Evolutionary conservation across 306 rosid species (phyloP), one percentile per base, ranked within the genome.

Genomic region (Sindora glabra): DNA sequence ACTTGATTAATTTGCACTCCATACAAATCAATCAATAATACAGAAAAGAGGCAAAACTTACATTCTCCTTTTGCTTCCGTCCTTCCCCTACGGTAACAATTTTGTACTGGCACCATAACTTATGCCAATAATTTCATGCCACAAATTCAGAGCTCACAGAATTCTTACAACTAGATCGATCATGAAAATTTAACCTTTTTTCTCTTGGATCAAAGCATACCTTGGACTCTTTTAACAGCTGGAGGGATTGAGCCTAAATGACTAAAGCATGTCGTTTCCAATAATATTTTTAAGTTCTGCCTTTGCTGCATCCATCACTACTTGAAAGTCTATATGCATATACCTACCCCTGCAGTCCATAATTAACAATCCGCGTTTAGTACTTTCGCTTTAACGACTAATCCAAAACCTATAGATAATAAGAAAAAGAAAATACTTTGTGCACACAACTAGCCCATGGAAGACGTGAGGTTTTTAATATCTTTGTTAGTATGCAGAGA

Each of bases 321-420:
- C 79, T 33, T 68, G 80, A 70, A 88, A 92, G 62, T 83, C 83
- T 17, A 75, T 24, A 33, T 73, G 45, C n/a, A 62, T 80, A 72
- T 88, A 92, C 82, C 98, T 81, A 70, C 95, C 98, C 98, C 98
- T 92, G 88, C 41, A 68, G 52, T 49, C 56, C 59, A 80, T 62
- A 76, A 66, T 64, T 53, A 21, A 54, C 61, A 54, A 52, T 61
- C 73, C 59, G 73, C 33, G 51, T 67, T 68, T 38, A 71, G 44
- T 64, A 61, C 17, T 26, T 60, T 49, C n/a, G n/a, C n/a, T n/a
- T n/a, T 11, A 19, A 15, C 24, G 22, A 62, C 34, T 77, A 40
- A 39, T 36, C 38, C 29, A 52, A 62, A 55, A 39, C 23, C 27
- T 10, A 27, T 42, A 62, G 42, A 33, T 10, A 15, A 59, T 22